Evolutionary conservation across 2,329 filamentous ascomycete species (phyloP), one percentile per base, ranked within the genome.

Genomic region (Neofusicoccum ribis): DNA sequence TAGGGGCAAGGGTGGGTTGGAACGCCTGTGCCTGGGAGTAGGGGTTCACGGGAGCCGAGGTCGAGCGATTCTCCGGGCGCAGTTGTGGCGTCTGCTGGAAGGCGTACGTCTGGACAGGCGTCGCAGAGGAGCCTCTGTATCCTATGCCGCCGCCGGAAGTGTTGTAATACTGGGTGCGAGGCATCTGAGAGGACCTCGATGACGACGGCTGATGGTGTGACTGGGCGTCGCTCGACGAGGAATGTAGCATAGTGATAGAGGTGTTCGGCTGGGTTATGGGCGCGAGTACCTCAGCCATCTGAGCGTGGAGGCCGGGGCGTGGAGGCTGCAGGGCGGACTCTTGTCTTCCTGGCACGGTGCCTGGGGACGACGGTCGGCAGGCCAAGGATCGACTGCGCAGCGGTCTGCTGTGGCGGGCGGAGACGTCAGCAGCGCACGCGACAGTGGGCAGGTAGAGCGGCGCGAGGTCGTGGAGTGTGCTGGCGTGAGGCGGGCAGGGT

Each of bases 21-120:
- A 68, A 36, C 49, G 65, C 61, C 65, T 73, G 76, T 66, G 74
- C 72, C 63, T 70, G 68, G 54, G 72, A 69, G 56, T 82, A 82
- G 54, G 81, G 77, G 62, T 78, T 75, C 14, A 77, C 77, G 8
- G 86, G 84, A 65, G 84, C 81, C 66, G 86, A 86, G 37, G 78
- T 78, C 20, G 84, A 83, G 71, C 85, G 82, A 70, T 81, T 82
- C 68, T 89, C 86, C 68, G 83, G 79, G 64, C 84, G 82, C 67
- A 87, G 78, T 71, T 85, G 82, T 64, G 86, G 85, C 43, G 81
- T 83, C 66, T 77, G 75, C 66, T 80, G 80, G 70, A 83, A 84
- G 49, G 81, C 81, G 70, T 83, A 84, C 3, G 81, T 80, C 69
- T 82, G 80, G 71, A 83, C 81, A 49, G 81, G 81, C 41, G 79